A percentile compares a stretch with the other conserved stretches of the same genome.
Evolutionary conservation across 495 filamentous ascomycete genomes (phyloP).

Genomic region (Podospora anserina): DNA sequence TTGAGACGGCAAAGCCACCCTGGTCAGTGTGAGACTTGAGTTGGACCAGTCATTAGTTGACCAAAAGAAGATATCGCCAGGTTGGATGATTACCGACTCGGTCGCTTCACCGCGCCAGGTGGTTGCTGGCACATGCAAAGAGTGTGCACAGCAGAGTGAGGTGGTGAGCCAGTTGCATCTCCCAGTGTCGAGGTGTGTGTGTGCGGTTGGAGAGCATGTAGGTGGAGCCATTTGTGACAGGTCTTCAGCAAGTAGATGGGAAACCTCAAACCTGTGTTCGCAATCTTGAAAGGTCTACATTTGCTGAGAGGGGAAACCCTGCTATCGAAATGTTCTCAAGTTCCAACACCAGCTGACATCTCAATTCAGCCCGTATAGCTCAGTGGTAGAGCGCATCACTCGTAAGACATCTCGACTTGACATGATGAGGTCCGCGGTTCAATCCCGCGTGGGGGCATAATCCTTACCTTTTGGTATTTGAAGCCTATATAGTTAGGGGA

Average conservation of each 20-base stretch:
- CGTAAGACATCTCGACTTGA: not conserved
- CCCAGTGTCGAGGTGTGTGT: no score
- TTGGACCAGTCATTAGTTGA: not conserved
- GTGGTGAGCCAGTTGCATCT: no score
- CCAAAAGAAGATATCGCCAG: not conserved
- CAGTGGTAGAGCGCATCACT: slow-evolving; percentile 8
- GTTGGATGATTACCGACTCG: not conserved
- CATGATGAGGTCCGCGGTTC: not conserved
- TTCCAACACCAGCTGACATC: not conserved
- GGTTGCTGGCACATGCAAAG: no score
- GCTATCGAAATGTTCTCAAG: no score
- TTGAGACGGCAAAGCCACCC: not conserved
- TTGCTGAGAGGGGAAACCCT: no score
- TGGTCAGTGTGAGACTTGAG: not conserved
- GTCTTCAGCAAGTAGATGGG: no score
- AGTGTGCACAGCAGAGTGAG: no score
- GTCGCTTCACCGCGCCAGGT: no score
- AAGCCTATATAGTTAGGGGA: not conserved
- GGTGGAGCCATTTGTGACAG: no score
- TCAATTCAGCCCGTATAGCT: slow-evolving; percentile 1
- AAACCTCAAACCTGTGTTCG: no score
- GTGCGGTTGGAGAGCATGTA: no score
- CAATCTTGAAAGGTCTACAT: no score
- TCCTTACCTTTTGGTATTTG: not conserved
- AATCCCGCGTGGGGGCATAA: slow-evolving; percentile 5